These are phyloP conservation scores for Pseudozyma tsukubaensis DNA, from an alignment of 1,284 basidiomycete species.

Conservation along the genomic window DNA sequence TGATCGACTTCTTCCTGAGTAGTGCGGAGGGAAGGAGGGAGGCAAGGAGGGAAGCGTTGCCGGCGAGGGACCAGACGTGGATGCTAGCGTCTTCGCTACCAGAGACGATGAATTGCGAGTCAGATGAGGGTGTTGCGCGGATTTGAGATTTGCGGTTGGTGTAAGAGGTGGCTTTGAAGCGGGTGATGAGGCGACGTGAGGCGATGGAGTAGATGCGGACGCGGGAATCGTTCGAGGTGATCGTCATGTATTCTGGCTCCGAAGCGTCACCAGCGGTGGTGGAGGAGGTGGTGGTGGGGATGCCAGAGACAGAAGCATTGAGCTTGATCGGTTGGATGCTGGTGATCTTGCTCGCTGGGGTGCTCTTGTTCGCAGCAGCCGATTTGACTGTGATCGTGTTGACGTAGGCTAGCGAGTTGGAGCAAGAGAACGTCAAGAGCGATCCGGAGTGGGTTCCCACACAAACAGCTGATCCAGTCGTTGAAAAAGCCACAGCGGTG, in stretches of 20 bases:
- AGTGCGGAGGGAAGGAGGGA: conserved; percentile 9
- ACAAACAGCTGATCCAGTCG: conserved; percentile 64
- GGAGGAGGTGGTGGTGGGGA: neutral
- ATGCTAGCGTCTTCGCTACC: conserved; percentile 67
- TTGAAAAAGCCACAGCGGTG: conserved; percentile 68
- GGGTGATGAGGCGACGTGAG: conserved; percentile 52
- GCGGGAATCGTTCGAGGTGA: conserved; percentile 70
- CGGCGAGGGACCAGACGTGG: conserved; percentile 60
- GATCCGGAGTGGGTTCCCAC: conserved; percentile 68
- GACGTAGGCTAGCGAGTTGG: conserved; percentile 59
- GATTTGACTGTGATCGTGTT: conserved; percentile 64
- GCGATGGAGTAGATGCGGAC: conserved; percentile 67
- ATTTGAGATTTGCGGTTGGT: conserved; percentile 65
- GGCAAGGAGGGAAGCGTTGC: conserved; percentile 12
- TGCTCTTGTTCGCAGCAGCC: conserved; percentile 62
- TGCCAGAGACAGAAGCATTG: no score
- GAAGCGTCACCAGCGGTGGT: neutral
- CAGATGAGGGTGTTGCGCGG: conserved; percentile 63
- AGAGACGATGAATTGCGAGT: conserved; percentile 65
- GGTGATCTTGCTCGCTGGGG: conserved; percentile 69
- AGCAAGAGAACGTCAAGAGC: conserved; percentile 63
- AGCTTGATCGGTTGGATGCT: conserved; percentile 60
- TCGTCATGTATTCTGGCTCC: conserved; percentile 62
- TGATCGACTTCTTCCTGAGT: conserved; percentile 30
- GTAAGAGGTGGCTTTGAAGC: conserved; percentile 55